A percentile compares a stretch with the other conserved stretches of the same genome.
phyloP scores from a whole-genome alignment of 257 asterid species.

The Przewalskia tangutica region DNA sequence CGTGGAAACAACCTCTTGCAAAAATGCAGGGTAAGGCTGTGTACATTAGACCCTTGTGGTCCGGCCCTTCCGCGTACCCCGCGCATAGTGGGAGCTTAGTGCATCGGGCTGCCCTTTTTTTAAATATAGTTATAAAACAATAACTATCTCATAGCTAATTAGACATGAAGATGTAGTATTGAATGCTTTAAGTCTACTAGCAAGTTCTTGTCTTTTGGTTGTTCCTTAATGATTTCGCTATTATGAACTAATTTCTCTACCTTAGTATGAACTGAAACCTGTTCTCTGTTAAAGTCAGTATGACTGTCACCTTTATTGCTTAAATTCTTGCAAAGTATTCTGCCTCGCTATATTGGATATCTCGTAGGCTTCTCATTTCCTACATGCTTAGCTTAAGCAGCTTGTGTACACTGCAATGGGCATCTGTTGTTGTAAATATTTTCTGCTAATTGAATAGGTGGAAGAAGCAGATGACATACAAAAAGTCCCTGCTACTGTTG shows the following conservation, averaged over 20 bases:
- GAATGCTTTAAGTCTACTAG: not conserved
- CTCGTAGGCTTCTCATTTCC: not conserved
- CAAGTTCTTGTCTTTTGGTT: not conserved
- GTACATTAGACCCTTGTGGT: too few relatives aligned
- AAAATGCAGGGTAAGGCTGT: too few relatives aligned
- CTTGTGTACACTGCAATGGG: slow-evolving; percentile 8
- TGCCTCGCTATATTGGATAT: not conserved
- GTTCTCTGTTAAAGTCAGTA: not conserved
- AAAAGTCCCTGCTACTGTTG: slow-evolving; percentile 45
- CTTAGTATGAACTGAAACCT: not conserved
- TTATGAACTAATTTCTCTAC: not conserved
- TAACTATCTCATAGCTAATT: not conserved
- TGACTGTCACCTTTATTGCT: not conserved
- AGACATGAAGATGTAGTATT: not conserved
- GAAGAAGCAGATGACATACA: slow-evolving; percentile 76
- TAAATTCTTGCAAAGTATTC: not conserved
- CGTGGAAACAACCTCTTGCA: too few relatives aligned
- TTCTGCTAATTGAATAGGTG: slow-evolving; percentile 54
- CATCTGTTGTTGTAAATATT: slow-evolving; percentile 20
- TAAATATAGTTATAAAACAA: not conserved
- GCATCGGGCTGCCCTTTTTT: too few relatives aligned
- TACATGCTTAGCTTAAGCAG: not conserved
- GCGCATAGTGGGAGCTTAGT: too few relatives aligned
- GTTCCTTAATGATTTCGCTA: not conserved
- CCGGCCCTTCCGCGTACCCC: too few relatives aligned